A percentile compares a stretch with the other conserved stretches of the same genome.
Conservation (phyloP, 106 monocot species). For the Dioscorea alata region DNA sequence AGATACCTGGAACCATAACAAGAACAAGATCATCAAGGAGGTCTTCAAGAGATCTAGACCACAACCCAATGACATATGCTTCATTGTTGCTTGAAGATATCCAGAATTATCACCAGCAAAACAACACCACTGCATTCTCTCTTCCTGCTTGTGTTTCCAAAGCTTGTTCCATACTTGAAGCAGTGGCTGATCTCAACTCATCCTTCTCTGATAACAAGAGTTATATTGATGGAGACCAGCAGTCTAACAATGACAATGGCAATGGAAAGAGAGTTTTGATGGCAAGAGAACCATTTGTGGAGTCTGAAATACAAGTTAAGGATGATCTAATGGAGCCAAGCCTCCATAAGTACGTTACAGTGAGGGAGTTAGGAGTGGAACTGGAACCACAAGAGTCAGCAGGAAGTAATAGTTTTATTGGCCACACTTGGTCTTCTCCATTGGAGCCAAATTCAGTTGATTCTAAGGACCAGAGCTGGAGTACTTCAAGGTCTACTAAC, state of each 20-base stretch:
- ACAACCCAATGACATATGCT: conserved; percentile 34
- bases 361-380: conserved; percentile 37
- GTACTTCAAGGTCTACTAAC: conserved; percentile 16
- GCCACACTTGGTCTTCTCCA: conserved; percentile 41
- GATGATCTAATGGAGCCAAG: conserved; percentile 77
- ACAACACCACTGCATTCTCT: conserved; percentile 38
- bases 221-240: conserved; percentile 6
- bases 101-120: conserved; percentile 68
- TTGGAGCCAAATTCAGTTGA: conserved; percentile 59
- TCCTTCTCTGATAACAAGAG: conserved; percentile 41
- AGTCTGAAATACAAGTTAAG: conserved; percentile 51
- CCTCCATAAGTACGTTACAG: conserved; percentile 68
- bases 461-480: conserved; percentile 52
- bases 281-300: conserved; percentile 35
- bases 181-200: conserved; percentile 89
- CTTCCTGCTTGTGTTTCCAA: conserved; percentile 93
- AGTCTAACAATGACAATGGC: conserved; percentile 12
- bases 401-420: conserved; percentile 82
- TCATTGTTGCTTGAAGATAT: conserved; percentile 81
- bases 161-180: conserved; percentile 91
- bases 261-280: conserved; percentile 9
- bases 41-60: conserved; percentile 51
- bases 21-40: conserved; percentile 47
- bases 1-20: background rate
- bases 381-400: conserved; percentile 85